These are phyloP conservation scores for Penstemon davidsonii DNA, from an alignment of 257 asterid genomes.

Conservation along the genomic window DNA sequence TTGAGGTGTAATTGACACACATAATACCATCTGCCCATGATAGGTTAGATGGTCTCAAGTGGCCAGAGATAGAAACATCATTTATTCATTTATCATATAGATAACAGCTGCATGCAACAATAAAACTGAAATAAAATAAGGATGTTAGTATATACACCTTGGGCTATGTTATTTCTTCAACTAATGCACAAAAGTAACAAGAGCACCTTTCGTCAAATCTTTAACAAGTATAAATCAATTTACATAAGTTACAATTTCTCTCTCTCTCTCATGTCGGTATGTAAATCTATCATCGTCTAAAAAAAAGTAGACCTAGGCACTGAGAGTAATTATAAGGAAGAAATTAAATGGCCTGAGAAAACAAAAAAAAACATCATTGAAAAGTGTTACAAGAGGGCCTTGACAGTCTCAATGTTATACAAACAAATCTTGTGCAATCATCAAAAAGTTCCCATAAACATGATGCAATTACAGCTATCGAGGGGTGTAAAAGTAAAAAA, in stretches of 20 bases:
- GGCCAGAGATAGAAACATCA: constrained; percentile 10
- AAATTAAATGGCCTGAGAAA: background rate
- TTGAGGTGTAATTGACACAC: constrained; percentile 35
- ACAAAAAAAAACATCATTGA: background rate
- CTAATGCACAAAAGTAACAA: background rate
- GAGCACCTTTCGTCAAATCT: background rate
- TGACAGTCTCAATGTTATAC: constrained; percentile 3
- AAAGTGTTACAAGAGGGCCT: background rate
- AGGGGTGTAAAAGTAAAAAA: background rate
- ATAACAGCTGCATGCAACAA: background rate
- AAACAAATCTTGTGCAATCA: background rate
- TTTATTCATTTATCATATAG: constrained; percentile 12
- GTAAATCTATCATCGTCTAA: constrained; percentile 3
- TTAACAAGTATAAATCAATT: background rate
- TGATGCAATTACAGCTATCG: constrained; percentile 1
- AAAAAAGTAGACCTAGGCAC: constrained; percentile 16
- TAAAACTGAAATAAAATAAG: too few species aligned
- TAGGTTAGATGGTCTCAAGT: constrained; percentile 24
- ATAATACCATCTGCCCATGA: constrained; percentile 27
- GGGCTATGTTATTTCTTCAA: background rate
- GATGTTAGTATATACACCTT: background rate
- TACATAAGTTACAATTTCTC: too few species aligned
- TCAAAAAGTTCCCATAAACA: background rate
- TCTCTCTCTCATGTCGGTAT: background rate
- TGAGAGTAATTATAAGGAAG: constrained; percentile 1